Conservation (phyloP, 768 basidiomycete genomes). For the Lentinula raphanica region DNA sequence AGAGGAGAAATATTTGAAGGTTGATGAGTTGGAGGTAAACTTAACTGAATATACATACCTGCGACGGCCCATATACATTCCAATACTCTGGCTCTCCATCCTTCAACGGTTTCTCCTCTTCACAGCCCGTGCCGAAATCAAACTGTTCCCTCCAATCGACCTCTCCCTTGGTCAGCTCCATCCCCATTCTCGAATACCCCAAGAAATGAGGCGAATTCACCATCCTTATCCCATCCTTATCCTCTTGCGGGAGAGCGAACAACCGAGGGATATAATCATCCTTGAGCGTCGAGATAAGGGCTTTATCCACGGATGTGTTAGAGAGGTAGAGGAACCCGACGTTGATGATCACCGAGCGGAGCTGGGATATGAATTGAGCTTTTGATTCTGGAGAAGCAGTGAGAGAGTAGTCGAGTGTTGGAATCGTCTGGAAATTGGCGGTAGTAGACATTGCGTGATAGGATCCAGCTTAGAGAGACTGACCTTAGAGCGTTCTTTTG, state of each 20-base stretch:
- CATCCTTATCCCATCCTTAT: constrained; percentile 43
- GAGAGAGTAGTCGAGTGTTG: constrained; percentile 5
- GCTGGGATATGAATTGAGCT: constrained; percentile 38
- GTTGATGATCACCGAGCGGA: constrained; percentile 45
- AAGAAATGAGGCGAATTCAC: constrained; percentile 50
- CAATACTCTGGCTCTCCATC: constrained; percentile 43
- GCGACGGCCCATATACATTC: constrained; percentile 45
- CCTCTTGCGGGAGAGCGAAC: constrained; percentile 41
- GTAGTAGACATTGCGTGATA: background rate
- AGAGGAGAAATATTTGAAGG: too few relatives aligned
- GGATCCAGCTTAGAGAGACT: too few relatives aligned
- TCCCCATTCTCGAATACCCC: constrained; percentile 47
- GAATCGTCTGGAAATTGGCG: constrained; percentile 5
- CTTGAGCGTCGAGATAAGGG: constrained; percentile 34
- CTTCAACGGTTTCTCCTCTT: constrained; percentile 27
- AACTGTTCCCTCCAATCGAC: constrained; percentile 51
- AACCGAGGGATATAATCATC: constrained; percentile 37
- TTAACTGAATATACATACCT: constrained; percentile 42
- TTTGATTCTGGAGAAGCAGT: constrained; percentile 12
- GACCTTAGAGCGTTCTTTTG: too few relatives aligned
- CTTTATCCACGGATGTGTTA: constrained; percentile 37
- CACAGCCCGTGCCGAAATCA: constrained; percentile 46
- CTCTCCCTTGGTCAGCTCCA: constrained; percentile 45
- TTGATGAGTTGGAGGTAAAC: too few relatives aligned
- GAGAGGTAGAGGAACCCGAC: constrained; percentile 53